Conservation (phyloP, 2,329 filamentous ascomycete genomes). For the Delphinella strobiligena region DNA sequence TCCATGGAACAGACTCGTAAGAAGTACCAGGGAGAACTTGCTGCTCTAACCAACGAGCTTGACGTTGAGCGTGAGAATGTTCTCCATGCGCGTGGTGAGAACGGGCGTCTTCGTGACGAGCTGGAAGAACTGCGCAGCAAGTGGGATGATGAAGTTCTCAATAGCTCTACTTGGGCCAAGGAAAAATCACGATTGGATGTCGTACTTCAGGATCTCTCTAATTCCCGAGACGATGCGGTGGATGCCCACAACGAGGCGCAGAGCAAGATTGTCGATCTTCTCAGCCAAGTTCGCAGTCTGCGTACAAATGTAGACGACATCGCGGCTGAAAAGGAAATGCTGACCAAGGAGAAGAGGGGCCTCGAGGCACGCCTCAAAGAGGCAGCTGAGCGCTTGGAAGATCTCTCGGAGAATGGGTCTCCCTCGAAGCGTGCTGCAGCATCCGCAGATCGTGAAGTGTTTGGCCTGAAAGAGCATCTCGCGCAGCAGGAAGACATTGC, state of each 20-base stretch:
- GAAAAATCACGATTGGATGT: constrained; percentile 88
- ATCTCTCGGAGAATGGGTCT: constrained; percentile 64
- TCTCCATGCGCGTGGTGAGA: constrained; percentile 73
- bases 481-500: constrained; percentile 92
- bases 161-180: constrained; percentile 96
- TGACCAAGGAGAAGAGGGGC: constrained; percentile 80
- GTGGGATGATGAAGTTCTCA: constrained; percentile 96
- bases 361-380: constrained; percentile 77
- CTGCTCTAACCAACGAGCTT: constrained; percentile 78
- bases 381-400: constrained; percentile 77
- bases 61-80: constrained; percentile 87
- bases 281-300: constrained; percentile 79
- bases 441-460: constrained; percentile 72
- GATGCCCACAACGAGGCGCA: constrained; percentile 92
- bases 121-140: constrained; percentile 88
- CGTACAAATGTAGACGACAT: constrained; percentile 78
- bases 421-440: constrained; percentile 84
- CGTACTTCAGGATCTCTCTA: constrained; percentile 75
- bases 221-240: constrained; percentile 87
- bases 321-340: constrained; percentile 69
- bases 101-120: constrained; percentile 81
- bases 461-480: constrained; percentile 77
- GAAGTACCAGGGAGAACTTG: constrained; percentile 93
- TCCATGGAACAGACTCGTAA: constrained; percentile 94
- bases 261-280: constrained; percentile 76